Percentiles rank a stretch among this genome's conserved stretches.
phyloP scores from a whole-genome alignment of 2,329 filamentous ascomycete species.

The Lecanoromycetidae sp. region DNA sequence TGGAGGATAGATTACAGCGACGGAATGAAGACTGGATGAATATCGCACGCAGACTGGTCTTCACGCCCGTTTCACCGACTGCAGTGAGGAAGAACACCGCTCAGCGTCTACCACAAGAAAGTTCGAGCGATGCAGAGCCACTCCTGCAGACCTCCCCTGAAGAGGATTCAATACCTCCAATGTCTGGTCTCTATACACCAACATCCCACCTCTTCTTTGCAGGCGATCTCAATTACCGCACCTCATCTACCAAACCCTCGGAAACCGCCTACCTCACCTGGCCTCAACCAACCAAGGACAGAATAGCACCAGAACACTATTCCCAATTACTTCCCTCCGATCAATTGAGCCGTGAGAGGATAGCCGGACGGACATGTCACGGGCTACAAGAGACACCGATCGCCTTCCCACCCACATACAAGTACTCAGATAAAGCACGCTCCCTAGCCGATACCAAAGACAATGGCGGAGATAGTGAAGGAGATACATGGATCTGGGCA shows the following conservation, averaged over 20 bases:
- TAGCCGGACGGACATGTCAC: constrained; percentile 60
- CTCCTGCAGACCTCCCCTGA: constrained; percentile 26
- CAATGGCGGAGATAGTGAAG: constrained; percentile 25
- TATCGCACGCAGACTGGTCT: constrained; percentile 70
- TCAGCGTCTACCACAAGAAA: constrained; percentile 22
- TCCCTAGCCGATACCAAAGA: constrained; percentile 27
- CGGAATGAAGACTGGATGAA: constrained; percentile 82
- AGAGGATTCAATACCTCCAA: constrained; percentile 34
- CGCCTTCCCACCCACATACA: constrained; percentile 84
- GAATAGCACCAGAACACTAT: constrained; percentile 48
- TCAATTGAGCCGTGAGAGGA: constrained; percentile 64
- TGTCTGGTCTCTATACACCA: constrained; percentile 55
- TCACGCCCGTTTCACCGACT: constrained; percentile 33
- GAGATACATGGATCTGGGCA: constrained; percentile 58
- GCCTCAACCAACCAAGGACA: constrained; percentile 46
- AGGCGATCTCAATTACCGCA: constrained; percentile 93
- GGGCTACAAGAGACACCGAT: constrained; percentile 64
- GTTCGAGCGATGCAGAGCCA: constrained; percentile 24
- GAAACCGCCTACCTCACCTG: constrained; percentile 46
- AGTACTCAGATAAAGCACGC: constrained; percentile 49
- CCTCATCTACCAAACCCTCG: constrained; percentile 53
- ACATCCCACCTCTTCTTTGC: constrained; percentile 70
- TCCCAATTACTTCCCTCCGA: constrained; percentile 58
- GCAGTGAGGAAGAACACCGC: constrained; percentile 8
- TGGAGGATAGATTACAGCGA: constrained; percentile 63